Evolutionary conservation across 768 basidiomycete genomes (phyloP).

Genomic region (Hirschioporus abietinus): DNA sequence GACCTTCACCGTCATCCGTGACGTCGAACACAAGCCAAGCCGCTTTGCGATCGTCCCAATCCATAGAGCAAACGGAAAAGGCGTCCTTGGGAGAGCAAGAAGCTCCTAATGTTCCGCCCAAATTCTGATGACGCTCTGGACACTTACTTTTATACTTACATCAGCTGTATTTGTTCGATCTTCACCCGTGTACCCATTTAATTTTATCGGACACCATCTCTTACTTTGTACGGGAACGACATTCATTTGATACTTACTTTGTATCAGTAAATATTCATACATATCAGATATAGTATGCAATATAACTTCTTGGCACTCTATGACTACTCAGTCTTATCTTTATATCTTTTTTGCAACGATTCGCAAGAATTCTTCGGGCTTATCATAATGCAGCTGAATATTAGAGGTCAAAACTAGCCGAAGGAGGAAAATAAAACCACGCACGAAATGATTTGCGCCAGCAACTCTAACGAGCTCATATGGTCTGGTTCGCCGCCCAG

Average conservation of each 20-base stretch:
- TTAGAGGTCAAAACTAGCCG: not conserved
- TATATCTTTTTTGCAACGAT: not conserved
- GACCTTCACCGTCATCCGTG: not conserved
- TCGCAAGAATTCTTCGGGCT: not conserved
- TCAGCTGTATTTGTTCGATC: not conserved
- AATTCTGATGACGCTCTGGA: not conserved
- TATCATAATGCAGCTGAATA: not conserved
- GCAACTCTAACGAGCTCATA: conserved; percentile 21
- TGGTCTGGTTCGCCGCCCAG: conserved; percentile 15
- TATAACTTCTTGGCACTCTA: not conserved
- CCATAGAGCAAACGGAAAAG: not conserved
- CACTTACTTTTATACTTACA: not conserved
- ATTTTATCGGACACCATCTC: not conserved
- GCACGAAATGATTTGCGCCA: conserved; percentile 32
- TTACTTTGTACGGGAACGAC: not conserved
- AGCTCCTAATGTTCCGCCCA: not conserved
- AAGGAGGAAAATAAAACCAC: conserved; percentile 14
- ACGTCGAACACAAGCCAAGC: not conserved
- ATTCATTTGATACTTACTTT: not conserved
- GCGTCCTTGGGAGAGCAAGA: not conserved
- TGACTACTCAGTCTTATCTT: not conserved
- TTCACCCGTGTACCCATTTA: not conserved
- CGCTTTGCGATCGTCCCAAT: not conserved
- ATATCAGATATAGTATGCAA: not conserved
- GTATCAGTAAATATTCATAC: not conserved